Evolutionary conservation across 352 stramenopile genomes (phyloP).

Genomic region (Pythium biforme): DNA sequence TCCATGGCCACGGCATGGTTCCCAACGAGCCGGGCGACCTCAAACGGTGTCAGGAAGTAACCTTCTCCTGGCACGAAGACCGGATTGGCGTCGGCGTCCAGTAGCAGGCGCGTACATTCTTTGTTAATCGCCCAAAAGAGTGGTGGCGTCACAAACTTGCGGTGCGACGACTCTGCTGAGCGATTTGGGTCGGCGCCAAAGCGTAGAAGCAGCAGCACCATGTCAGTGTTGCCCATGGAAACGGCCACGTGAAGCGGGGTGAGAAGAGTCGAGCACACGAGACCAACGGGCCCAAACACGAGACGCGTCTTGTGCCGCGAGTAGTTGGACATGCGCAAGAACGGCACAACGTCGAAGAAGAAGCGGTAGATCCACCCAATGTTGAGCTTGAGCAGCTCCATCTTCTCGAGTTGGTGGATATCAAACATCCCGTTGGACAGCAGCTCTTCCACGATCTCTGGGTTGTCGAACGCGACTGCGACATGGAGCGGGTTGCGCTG

Average conservation of each 20-base stretch:
- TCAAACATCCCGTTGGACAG: slow-evolving; percentile 62
- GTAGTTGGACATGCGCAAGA: slow-evolving; percentile 50
- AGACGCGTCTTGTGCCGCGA: slow-evolving; percentile 32
- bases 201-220: slow-evolving; percentile 61
- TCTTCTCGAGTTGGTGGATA: slow-evolving; percentile 68
- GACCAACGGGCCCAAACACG: slow-evolving; percentile 59
- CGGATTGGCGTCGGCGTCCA: slow-evolving; percentile 71
- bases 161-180: slow-evolving; percentile 45
- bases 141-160: slow-evolving; percentile 58
- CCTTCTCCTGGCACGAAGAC: slow-evolving; percentile 54
- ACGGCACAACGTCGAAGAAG: slow-evolving; percentile 59
- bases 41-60: slow-evolving; percentile 67
- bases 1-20: slow-evolving; percentile 63
- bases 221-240: slow-evolving; percentile 63
- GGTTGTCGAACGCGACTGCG: slow-evolving; percentile 67
- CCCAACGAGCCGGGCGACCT: slow-evolving; percentile 62
- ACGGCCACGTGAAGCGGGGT: slow-evolving; percentile 73
- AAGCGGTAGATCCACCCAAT: slow-evolving; percentile 68
- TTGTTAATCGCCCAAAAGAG: slow-evolving; percentile 75
- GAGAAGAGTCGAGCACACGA: slow-evolving; percentile 63
- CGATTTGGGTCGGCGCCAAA: slow-evolving; percentile 63
- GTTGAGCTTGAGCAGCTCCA: slow-evolving; percentile 67
- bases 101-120: slow-evolving; percentile 58
- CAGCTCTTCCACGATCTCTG: slow-evolving; percentile 62
- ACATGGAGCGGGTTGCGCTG: slow-evolving; percentile 78